phyloP scores from a whole-genome alignment of 768 basidiomycete species.

The Symmetrospora coprosmae region DNA sequence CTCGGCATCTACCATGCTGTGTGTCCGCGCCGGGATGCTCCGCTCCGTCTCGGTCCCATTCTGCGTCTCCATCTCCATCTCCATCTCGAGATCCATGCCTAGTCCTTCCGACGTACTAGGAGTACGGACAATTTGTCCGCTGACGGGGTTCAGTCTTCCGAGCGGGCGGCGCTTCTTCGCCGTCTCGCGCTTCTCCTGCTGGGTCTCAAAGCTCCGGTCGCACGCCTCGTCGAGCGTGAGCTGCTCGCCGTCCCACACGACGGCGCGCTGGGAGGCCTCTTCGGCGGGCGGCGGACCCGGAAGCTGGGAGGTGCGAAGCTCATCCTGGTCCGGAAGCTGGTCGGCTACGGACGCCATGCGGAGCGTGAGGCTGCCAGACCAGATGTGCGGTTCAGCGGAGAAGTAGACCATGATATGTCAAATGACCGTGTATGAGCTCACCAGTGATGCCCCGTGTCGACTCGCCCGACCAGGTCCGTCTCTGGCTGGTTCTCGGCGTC shows the following conservation, averaged over 20 bases:
- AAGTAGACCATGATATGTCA: too few species aligned
- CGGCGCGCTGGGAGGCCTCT: constrained; percentile 47
- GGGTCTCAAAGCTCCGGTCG: constrained; percentile 12
- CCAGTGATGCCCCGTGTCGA: constrained; percentile 28
- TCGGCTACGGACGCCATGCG: constrained; percentile 42
- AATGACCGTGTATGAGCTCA: constrained; percentile 3
- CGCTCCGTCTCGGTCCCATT: too few species aligned
- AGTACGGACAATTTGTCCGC: too few species aligned
- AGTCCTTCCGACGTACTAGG: too few species aligned
- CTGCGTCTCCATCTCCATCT: too few species aligned
- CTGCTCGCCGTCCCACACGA: constrained; percentile 25
- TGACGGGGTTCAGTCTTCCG: too few species aligned
- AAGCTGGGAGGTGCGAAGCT: constrained; percentile 32
- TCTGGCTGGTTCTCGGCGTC: constrained; percentile 22
- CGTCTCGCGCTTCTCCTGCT: background rate
- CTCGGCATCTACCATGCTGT: too few species aligned
- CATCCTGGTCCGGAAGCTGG: constrained; percentile 49
- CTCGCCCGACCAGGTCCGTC: constrained; percentile 11
- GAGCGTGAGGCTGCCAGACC: constrained; percentile 22
- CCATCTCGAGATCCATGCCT: too few species aligned
- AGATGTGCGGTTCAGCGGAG: background rate
- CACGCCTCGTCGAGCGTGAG: constrained; percentile 20
- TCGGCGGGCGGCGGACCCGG: constrained; percentile 35
- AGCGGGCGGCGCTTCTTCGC: background rate
- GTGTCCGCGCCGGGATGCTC: too few species aligned